Conservation (phyloP, 2,329 filamentous ascomycete species). For the Aureobasidium sp. region DNA sequence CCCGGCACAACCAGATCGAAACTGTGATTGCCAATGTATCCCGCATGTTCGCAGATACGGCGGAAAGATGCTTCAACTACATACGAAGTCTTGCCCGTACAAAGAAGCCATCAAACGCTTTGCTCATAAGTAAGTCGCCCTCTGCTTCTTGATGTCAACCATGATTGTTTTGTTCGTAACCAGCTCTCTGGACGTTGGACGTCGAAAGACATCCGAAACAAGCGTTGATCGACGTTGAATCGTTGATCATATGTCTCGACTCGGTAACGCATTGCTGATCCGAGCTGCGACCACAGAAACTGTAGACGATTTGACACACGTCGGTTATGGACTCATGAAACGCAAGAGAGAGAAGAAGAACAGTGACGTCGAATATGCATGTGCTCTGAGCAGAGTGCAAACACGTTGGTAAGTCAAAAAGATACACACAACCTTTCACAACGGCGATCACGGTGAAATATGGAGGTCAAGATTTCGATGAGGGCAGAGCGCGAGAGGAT, state of each 20-base stretch:
- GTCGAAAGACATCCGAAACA: neutral
- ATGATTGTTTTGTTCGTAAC: neutral
- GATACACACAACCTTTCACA: neutral
- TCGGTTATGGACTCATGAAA: conserved; percentile 58
- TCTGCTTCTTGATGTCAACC: neutral
- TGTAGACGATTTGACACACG: conserved; percentile 57
- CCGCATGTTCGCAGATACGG: conserved; percentile 68
- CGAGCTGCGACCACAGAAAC: conserved; percentile 45
- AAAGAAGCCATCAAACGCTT: conserved; percentile 49
- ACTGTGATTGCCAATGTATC: conserved; percentile 70
- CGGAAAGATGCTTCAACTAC: conserved; percentile 63
- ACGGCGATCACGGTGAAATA: conserved; percentile 12
- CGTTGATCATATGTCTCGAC: conserved; percentile 9
- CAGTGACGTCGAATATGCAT: conserved; percentile 43
- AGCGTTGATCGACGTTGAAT: conserved; percentile 7
- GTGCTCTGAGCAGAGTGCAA: conserved; percentile 54
- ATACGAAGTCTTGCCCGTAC: conserved; percentile 50
- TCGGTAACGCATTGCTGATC: conserved; percentile 11
- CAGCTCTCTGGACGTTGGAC: neutral
- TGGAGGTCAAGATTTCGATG: neutral
- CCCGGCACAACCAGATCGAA: conserved; percentile 61
- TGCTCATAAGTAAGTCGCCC: conserved; percentile 53
- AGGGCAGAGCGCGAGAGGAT: neutral
- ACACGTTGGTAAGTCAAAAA: conserved; percentile 50
- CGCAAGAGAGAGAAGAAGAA: conserved; percentile 38